These are phyloP conservation scores for Cinnamomum chago DNA, from an alignment of 164 flowering plant genomes.

Conservation along the genomic window DNA sequence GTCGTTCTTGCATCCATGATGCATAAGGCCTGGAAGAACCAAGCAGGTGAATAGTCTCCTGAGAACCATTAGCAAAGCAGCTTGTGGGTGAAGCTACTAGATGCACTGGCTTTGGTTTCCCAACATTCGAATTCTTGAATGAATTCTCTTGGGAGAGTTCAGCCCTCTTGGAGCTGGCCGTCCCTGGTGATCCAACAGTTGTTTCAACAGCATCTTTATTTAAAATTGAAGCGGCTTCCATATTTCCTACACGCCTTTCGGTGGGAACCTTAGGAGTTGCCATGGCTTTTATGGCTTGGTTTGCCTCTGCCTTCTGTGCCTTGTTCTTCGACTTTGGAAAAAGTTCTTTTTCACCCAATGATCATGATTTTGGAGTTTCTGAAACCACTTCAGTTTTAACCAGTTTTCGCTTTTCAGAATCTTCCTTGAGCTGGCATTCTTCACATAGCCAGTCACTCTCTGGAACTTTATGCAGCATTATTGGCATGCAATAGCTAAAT, in stretches of 20 bases:
- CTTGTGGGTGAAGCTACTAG: constrained; percentile 22
- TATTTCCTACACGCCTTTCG: too few relatives aligned
- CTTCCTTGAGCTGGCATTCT: constrained; percentile 67
- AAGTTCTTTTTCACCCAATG: constrained; percentile 21
- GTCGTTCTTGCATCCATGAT: constrained; percentile 20
- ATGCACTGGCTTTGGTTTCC: constrained; percentile 34
- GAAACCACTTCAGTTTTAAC: constrained; percentile 27
- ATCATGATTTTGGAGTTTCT: constrained; percentile 13
- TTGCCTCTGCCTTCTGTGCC: too few relatives aligned
- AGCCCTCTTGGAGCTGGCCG: constrained; percentile 32
- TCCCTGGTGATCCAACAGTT: constrained; percentile 33
- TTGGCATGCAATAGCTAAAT: constrained; percentile 85
- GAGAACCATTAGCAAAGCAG: constrained; percentile 21
- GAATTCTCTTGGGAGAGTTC: constrained; percentile 48
- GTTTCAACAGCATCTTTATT: constrained; percentile 24
- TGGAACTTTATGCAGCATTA: constrained; percentile 58
- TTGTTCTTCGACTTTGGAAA: constrained; percentile 27
- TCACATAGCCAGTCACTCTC: constrained; percentile 55
- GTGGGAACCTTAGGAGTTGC: too few relatives aligned
- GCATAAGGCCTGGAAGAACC: constrained; percentile 9
- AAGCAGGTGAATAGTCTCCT: constrained; percentile 32
- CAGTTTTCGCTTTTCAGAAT: constrained; percentile 36
- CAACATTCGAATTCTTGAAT: constrained; percentile 52
- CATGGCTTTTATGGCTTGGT: too few relatives aligned
- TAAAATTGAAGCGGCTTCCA: too few relatives aligned